These are phyloP conservation scores for Plasmodium berghei DNA, from an alignment of 169 alveolate genomes.

Conservation along the genomic window DNA sequence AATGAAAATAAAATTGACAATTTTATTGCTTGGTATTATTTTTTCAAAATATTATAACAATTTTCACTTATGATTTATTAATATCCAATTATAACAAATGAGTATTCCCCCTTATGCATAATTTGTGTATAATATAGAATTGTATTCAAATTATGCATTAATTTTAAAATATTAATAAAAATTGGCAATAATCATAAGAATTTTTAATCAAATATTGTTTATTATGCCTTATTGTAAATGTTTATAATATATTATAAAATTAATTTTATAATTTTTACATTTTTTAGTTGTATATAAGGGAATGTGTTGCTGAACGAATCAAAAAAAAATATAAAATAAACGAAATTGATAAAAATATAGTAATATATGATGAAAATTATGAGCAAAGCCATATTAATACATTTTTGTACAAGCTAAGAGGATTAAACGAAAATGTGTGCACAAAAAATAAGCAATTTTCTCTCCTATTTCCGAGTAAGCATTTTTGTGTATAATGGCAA, in stretches of 20 bases:
- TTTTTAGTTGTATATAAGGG: conserved; percentile 71
- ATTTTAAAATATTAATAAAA: too few relatives aligned
- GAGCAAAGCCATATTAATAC: conserved; percentile 69
- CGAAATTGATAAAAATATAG: conserved; percentile 29
- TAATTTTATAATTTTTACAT: neutral
- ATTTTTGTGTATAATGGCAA: neutral
- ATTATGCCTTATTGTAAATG: too few relatives aligned
- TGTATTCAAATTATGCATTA: too few relatives aligned
- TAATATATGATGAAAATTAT: conserved; percentile 65
- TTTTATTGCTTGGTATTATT: neutral
- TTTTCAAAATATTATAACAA: neutral
- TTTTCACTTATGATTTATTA: neutral
- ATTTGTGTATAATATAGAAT: too few relatives aligned
- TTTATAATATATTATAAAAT: too few relatives aligned
- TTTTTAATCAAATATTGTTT: too few relatives aligned
- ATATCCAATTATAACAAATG: too few relatives aligned
- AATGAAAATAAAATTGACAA: neutral
- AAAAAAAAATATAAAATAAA: conserved; percentile 49
- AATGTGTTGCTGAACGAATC: conserved; percentile 63
- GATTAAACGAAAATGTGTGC: conserved; percentile 24
- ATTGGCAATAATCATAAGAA: too few relatives aligned
- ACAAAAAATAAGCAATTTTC: conserved; percentile 25
- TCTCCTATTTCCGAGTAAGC: conserved; percentile 54
- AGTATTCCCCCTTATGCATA: too few relatives aligned
- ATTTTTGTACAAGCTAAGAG: conserved; percentile 53